A percentile compares a stretch with the other conserved stretches of the same genome.
These are phyloP conservation scores for Eleusine indica DNA, from an alignment of 176 grass and related monocot species.

Conservation along the genomic window DNA sequence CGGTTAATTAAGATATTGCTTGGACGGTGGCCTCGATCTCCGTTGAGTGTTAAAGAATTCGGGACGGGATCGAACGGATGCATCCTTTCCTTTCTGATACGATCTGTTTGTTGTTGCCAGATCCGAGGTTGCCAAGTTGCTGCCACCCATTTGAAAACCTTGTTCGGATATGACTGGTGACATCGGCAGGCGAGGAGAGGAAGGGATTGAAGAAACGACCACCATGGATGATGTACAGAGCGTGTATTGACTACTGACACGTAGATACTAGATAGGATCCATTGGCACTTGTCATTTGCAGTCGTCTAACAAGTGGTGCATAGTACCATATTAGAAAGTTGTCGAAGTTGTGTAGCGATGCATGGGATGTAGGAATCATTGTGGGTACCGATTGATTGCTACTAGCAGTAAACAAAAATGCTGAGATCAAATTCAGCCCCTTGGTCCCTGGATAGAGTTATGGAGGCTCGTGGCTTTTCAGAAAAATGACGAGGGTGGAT, in stretches of 20 bases:
- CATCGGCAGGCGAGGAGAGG: neutral
- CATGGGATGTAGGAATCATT: too few relatives aligned
- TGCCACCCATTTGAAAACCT: neutral
- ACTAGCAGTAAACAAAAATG: too few relatives aligned
- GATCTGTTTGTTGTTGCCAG: slow-evolving; percentile 2
- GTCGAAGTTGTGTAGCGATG: too few relatives aligned
- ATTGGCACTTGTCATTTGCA: too few relatives aligned
- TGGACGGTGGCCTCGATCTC: slow-evolving; percentile 25
- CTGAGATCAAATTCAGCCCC: too few relatives aligned
- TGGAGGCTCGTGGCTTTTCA: too few relatives aligned
- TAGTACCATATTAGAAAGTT: too few relatives aligned
- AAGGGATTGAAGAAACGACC: neutral
- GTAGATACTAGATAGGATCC: too few relatives aligned
- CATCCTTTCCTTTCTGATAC: neutral
- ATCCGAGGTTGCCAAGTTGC: slow-evolving; percentile 12
- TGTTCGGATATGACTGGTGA: neutral
- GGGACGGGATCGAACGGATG: neutral
- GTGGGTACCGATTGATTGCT: too few relatives aligned
- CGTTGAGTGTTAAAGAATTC: neutral
- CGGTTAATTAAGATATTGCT: neutral
- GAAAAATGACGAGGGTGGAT: too few relatives aligned
- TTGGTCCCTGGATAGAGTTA: too few relatives aligned
- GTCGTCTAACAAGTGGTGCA: too few relatives aligned
- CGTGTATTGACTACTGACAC: neutral
- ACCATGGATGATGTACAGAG: neutral